Base-by-base conservation (phyloP, 768 basidiomycete species). In the Podaxis sp. region DNA sequence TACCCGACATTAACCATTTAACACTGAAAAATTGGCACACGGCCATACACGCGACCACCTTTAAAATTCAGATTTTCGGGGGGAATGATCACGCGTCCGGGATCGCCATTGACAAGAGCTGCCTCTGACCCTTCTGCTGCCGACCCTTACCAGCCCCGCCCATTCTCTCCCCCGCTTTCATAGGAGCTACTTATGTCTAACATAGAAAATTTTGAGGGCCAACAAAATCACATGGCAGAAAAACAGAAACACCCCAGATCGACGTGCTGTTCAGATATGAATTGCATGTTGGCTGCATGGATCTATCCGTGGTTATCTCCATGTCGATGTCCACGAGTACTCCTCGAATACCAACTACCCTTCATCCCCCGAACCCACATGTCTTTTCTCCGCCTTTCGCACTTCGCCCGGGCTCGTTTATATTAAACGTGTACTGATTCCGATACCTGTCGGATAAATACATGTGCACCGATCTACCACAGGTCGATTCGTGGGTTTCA, bases 381-480 rank as follows among this genome's bases (percentile, higher is more conserved):
- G 44, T 51, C 49, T 51, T 51, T 51, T 28, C 49, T 51, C 49
- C 49, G 49, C 49, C 49, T 51, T 51, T 51, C 26, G 49, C 49
- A 12, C 26, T 24, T 12, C 13, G 26, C 49, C 49, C 12, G 24
- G 5, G 49, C 12, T 12, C 3, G 22, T 26, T 24, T 46, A 46
- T 46, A 46, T n/a, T 46, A 46, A 28, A 24, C 26, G 5, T 15
- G 26, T 24, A 51, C 26, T 51, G 49, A 28, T 51, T 28, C 49
- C 49, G 49, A 26, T 51, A 33, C 33, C 2, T 4, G 26, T 12
- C n/a, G 22, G n/a, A 49, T 26, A 28, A 24, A 28, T 24, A 51
- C 49, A 28, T 51, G 11, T 24, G 26, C 13, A 28, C 26, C 49
- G 49, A 24, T 51, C 49, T 51, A 51, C 49, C 22, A 51, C 49